Conservation (phyloP, 1,139 yeast genomes). For the Taphrina betulina region DNA sequence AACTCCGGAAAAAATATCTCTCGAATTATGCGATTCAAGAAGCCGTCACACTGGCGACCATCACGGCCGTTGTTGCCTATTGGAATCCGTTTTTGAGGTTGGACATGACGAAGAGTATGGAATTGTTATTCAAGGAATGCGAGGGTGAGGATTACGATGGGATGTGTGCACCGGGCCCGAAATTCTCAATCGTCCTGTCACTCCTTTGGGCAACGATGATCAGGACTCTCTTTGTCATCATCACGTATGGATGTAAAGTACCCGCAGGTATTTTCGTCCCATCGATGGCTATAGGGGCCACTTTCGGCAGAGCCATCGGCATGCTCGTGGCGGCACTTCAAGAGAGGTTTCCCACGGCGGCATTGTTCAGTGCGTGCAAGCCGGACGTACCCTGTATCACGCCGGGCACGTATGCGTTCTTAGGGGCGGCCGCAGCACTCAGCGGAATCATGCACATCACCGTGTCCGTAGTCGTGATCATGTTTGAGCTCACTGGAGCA, state of each 20-base stretch:
- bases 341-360: constrained; percentile 48
- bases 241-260: constrained; percentile 87
- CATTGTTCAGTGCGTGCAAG: constrained; percentile 51
- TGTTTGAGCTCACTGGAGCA: constrained; percentile 98
- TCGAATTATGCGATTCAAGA: constrained; percentile 63
- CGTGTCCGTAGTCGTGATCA: constrained; percentile 86
- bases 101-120: constrained; percentile 97
- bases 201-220: constrained; percentile 69
- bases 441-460: constrained; percentile 93
- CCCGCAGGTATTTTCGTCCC: constrained; percentile 98
- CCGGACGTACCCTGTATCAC: constrained; percentile 61
- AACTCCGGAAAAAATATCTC: constrained; percentile 72
- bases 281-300: constrained; percentile 94
- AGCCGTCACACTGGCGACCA: constrained; percentile 61
- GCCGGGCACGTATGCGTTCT: constrained; percentile 92
- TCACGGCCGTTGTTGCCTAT: constrained; percentile 77
- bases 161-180: constrained; percentile 38
- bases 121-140: constrained; percentile 82
- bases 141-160: constrained; percentile 47
- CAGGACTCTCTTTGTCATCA: constrained; percentile 67
- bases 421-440: constrained; percentile 96
- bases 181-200: constrained; percentile 48
- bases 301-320: constrained; percentile 86
- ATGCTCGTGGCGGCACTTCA: constrained; percentile 62
- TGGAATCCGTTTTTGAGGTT: constrained; percentile 74